phyloP scores from a whole-genome alignment of 495 filamentous ascomycete genomes.

The Penicillium steckii region DNA sequence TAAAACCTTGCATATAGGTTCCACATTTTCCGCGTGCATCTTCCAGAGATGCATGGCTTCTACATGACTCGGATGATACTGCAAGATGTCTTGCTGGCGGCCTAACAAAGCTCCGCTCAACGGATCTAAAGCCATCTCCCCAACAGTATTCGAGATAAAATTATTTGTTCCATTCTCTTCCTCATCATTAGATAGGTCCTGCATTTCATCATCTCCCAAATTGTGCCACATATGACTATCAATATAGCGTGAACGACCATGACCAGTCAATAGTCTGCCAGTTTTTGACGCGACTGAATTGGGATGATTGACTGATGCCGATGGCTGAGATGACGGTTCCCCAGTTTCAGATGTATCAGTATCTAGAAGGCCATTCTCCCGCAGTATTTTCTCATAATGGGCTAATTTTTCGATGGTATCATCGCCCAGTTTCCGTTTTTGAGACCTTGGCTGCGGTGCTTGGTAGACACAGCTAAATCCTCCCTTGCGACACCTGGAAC shows the following conservation, averaged over 20 bases:
- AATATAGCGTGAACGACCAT: slow-evolving; percentile 20
- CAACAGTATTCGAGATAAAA: too few species aligned
- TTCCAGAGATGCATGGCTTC: slow-evolving; percentile 55
- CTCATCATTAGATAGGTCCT: slow-evolving; percentile 7
- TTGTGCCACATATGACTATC: slow-evolving; percentile 17
- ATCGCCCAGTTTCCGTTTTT: slow-evolving; percentile 10
- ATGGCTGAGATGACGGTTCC: neutral
- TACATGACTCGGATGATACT: slow-evolving; percentile 13
- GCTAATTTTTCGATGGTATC: slow-evolving; percentile 12
- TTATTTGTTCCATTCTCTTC: neutral
- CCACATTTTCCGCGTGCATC: slow-evolving; percentile 56
- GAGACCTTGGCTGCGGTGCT: slow-evolving; percentile 5
- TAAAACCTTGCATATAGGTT: slow-evolving; percentile 65
- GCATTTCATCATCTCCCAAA: slow-evolving; percentile 15
- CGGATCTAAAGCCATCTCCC: neutral
- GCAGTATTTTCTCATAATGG: slow-evolving; percentile 19
- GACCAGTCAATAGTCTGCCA: slow-evolving; percentile 7
- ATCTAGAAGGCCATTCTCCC: slow-evolving; percentile 17
- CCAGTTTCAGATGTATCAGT: neutral
- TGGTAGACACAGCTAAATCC: slow-evolving; percentile 15
- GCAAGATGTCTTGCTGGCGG: neutral
- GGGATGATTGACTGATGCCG: neutral
- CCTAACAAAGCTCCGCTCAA: neutral
- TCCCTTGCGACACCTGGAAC: slow-evolving; percentile 33
- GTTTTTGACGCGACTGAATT: slow-evolving; percentile 1